Conservation (phyloP, 306 rosid species). For the Medicago ruthenica region DNA sequence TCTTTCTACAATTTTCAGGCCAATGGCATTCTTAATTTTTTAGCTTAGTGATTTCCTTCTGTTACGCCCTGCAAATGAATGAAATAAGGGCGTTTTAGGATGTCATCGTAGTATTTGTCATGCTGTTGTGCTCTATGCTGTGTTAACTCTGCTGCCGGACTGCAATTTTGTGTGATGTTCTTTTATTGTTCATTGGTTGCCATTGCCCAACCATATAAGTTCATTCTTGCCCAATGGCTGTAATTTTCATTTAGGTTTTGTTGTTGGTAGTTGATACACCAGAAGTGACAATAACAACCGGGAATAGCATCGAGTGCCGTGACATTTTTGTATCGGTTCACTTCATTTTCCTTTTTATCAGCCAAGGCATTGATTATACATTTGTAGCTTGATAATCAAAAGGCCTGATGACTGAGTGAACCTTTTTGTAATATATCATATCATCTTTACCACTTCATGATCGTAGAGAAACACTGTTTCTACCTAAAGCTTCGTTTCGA, state of each 20-base stretch:
- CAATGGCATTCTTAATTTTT: conserved; percentile 35
- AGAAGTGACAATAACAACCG: background rate
- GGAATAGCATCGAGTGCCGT: conserved; percentile 2
- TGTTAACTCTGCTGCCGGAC: conserved; percentile 26
- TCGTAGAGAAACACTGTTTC: background rate
- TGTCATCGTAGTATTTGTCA: conserved; percentile 14
- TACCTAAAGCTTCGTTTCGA: background rate
- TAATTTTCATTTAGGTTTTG: conserved; percentile 22
- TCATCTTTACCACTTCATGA: background rate
- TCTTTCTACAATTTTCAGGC: conserved; percentile 30
- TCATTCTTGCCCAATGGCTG: conserved; percentile 1
- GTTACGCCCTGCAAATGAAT: conserved; percentile 37
- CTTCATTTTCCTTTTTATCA: background rate
- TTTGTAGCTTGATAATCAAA: conserved; percentile 1
- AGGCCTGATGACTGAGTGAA: background rate
- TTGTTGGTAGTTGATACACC: background rate
- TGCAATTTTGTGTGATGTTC: conserved; percentile 9
- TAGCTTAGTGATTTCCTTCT: background rate
- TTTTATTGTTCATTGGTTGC: conserved; percentile 19
- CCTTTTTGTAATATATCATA: background rate
- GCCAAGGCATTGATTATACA: conserved; percentile 9
- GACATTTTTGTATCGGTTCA: background rate
- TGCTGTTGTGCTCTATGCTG: background rate
- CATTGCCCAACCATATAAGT: conserved; percentile 28
- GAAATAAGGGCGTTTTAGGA: conserved; percentile 41